These are phyloP conservation scores for Nigrospora sphaerica DNA, from an alignment of 2,329 filamentous ascomycete genomes.

Conservation along the genomic window DNA sequence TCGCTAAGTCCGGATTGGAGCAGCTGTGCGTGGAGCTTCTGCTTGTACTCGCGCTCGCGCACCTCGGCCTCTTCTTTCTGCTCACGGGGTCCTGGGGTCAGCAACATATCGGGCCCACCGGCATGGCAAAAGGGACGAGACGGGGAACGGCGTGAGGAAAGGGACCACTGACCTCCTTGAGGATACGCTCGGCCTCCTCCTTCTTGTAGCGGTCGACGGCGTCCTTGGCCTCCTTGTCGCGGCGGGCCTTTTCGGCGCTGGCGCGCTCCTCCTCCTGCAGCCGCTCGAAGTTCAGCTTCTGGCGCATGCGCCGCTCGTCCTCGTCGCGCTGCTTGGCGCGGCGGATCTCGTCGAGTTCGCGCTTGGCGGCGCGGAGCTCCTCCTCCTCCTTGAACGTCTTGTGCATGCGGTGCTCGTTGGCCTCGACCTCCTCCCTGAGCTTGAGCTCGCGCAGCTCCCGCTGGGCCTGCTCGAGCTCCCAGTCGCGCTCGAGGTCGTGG, in stretches of 20 bases:
- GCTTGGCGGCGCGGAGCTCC: conserved; percentile 23
- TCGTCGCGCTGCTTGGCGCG: conserved; percentile 38
- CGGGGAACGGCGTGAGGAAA: neutral
- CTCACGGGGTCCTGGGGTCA: too few relatives aligned
- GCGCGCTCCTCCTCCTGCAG: conserved; percentile 37
- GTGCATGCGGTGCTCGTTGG: conserved; percentile 32
- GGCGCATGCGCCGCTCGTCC: conserved; percentile 43
- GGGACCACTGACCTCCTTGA: conserved; percentile 24
- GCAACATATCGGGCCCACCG: too few relatives aligned
- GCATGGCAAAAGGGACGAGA: too few relatives aligned
- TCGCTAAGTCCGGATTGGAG: conserved; percentile 52
- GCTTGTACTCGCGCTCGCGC: conserved; percentile 46
- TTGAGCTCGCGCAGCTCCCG: conserved; percentile 35
- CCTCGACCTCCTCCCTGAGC: conserved; percentile 28
- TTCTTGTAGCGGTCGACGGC: conserved; percentile 45
- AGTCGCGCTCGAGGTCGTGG: conserved; percentile 33
- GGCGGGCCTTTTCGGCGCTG: conserved; percentile 34
- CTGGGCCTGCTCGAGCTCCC: conserved; percentile 21
- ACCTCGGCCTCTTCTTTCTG: conserved; percentile 36
- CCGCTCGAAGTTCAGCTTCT: conserved; percentile 42
- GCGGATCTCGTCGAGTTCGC: conserved; percentile 25
- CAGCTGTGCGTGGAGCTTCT: conserved; percentile 50
- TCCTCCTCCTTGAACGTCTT: conserved; percentile 32
- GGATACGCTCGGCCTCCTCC: conserved; percentile 37
- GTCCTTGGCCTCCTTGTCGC: conserved; percentile 40